A percentile compares a stretch with the other conserved stretches of the same genome.
These are phyloP conservation scores for Hirschioporus abietinus DNA, from an alignment of 768 basidiomycete genomes.

Conservation along the genomic window DNA sequence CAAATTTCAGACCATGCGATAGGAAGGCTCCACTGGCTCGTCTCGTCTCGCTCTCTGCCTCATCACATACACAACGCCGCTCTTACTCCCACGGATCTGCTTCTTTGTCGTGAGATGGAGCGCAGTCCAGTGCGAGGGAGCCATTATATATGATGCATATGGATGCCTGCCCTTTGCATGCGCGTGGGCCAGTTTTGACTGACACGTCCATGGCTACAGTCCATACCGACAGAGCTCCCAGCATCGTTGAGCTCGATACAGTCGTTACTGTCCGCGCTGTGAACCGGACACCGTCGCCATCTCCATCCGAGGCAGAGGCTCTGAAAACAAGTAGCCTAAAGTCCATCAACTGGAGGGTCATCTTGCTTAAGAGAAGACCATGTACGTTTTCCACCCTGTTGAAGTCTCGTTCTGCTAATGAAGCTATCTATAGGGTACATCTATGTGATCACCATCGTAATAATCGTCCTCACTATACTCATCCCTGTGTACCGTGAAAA, in stretches of 20 bases:
- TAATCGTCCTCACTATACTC: slow-evolving; percentile 45
- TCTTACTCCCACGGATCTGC: too few relatives aligned
- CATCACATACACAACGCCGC: too few relatives aligned
- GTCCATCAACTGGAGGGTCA: background rate
- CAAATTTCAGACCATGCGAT: too few relatives aligned
- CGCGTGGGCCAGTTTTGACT: too few relatives aligned
- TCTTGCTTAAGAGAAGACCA: background rate
- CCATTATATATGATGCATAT: too few relatives aligned
- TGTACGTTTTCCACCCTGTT: background rate
- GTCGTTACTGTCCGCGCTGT: background rate
- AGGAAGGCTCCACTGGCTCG: too few relatives aligned
- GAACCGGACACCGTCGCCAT: slow-evolving; percentile 15
- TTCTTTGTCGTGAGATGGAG: too few relatives aligned
- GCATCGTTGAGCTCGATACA: background rate
- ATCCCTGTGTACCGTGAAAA: slow-evolving; percentile 59
- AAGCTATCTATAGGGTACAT: background rate
- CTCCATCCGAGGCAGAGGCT: slow-evolving; percentile 16
- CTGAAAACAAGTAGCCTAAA: slow-evolving; percentile 15
- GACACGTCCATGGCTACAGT: background rate
- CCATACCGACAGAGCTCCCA: background rate
- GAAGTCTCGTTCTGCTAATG: background rate
- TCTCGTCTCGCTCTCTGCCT: too few relatives aligned
- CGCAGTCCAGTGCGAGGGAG: too few relatives aligned
- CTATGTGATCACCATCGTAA: slow-evolving; percentile 27
- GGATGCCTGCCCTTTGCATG: too few relatives aligned